Percentiles rank a stretch among this genome's conserved stretches.
These are phyloP conservation scores for Lepidium africanum DNA, from an alignment of 345 rosid genomes.

Conservation along the genomic window DNA sequence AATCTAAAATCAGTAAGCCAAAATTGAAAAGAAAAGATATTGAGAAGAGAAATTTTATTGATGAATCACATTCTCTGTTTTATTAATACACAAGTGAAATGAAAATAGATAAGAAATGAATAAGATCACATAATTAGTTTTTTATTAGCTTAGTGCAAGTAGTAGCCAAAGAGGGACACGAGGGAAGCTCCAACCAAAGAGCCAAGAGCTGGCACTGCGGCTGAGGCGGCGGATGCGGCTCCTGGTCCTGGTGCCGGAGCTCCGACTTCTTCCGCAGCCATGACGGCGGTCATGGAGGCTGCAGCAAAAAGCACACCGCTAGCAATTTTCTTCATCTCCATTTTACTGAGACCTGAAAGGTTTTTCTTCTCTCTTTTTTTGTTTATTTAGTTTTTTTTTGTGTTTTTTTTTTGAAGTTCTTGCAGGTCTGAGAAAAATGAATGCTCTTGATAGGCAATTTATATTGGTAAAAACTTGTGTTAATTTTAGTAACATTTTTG, in stretches of 20 bases:
- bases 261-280: constrained; percentile 33
- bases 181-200: constrained; percentile 39
- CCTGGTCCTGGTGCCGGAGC: constrained; percentile 37
- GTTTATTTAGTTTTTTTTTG: neutral
- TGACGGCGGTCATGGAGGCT: constrained; percentile 42
- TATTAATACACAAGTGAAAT: constrained; percentile 22
- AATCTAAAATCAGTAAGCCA: neutral
- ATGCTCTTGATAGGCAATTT: neutral
- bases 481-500: constrained; percentile 2
- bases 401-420: constrained; percentile 14
- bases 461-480: neutral
- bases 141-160: constrained; percentile 26
- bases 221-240: constrained; percentile 13
- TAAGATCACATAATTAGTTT: constrained; percentile 8
- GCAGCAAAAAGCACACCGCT: constrained; percentile 41
- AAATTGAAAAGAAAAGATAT: neutral
- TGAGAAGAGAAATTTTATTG: constrained; percentile 6
- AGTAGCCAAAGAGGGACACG: constrained; percentile 30
- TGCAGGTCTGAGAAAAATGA: constrained; percentile 29
- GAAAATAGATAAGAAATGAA: constrained; percentile 12
- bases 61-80: constrained; percentile 9
- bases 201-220: constrained; percentile 39
- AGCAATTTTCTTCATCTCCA: constrained; percentile 69
- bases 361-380: constrained; percentile 13
- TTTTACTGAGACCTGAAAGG: constrained; percentile 33